A percentile compares a stretch with the other conserved stretches of the same genome.
Conservation (phyloP, 1,139 yeast genomes). For the Scheffersomyces segobiensis region DNA sequence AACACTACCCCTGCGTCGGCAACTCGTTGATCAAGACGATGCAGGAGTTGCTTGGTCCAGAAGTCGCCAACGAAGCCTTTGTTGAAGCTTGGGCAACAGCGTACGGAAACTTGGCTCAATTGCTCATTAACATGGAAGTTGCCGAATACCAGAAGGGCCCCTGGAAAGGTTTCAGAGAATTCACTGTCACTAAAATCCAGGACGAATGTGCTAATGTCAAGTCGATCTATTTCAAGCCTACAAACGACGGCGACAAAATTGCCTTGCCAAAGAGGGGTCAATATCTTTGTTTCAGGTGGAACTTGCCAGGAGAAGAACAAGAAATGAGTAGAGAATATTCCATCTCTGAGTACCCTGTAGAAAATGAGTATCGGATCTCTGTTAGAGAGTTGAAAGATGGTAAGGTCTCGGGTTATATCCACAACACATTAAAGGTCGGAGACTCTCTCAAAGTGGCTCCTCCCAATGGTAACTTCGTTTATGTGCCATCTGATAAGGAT, state of each 20-base stretch:
- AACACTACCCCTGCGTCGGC: constrained; percentile 69
- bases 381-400: constrained; percentile 46
- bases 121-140: constrained; percentile 58
- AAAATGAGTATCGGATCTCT: constrained; percentile 51
- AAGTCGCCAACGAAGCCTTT: constrained; percentile 56
- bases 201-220: constrained; percentile 50
- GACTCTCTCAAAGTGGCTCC: constrained; percentile 53
- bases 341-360: constrained; percentile 33
- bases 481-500: constrained; percentile 30
- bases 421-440: constrained; percentile 50
- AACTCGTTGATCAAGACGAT: constrained; percentile 54
- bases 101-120: constrained; percentile 61
- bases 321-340: constrained; percentile 55
- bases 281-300: constrained; percentile 55
- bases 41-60: constrained; percentile 54
- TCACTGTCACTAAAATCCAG: constrained; percentile 43
- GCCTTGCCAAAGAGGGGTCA: constrained; percentile 55
- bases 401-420: constrained; percentile 56
- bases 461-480: constrained; percentile 58
- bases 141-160: constrained; percentile 43
- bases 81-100: constrained; percentile 68
- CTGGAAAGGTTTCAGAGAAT: constrained; percentile 60
- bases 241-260: constrained; percentile 36
- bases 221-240: constrained; percentile 53
- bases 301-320: constrained; percentile 25